phyloP scores from a whole-genome alignment of 441 rosid species.

The Adansonia rubrostipa region DNA sequence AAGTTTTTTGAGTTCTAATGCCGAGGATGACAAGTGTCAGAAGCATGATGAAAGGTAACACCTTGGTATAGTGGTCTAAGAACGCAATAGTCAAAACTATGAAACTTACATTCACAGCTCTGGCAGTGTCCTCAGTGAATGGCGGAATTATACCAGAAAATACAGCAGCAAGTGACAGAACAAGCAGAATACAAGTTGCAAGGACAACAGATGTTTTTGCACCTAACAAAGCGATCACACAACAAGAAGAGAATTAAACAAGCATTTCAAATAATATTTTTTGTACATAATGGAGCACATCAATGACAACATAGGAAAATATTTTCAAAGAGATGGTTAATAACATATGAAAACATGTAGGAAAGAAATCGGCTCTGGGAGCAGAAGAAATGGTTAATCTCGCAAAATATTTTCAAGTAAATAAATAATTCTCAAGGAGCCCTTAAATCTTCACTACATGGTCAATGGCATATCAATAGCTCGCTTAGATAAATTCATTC shows the following conservation, averaged over 20 bases:
- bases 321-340: slow-evolving; percentile 2
- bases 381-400: not conserved
- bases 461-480: not conserved
- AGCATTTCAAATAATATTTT: not conserved
- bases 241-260: slow-evolving; percentile 19
- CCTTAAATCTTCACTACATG: slow-evolving; percentile 4
- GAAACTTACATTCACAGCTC: slow-evolving; percentile 85
- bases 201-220: slow-evolving; percentile 64
- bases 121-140: slow-evolving; percentile 73
- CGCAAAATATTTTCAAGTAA: not conserved
- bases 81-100: slow-evolving; percentile 13
- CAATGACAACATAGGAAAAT: not conserved
- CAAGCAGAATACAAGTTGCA: slow-evolving; percentile 51
- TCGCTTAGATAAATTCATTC: not conserved
- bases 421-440: not conserved
- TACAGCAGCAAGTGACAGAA: slow-evolving; percentile 59
- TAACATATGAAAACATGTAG: not conserved
- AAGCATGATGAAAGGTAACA: not conserved
- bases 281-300: slow-evolving; percentile 2
- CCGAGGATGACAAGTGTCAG: not conserved
- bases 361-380: not conserved
- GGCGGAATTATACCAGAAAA: slow-evolving; percentile 71
- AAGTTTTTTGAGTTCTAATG: not conserved
- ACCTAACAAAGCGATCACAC: slow-evolving; percentile 50
- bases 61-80: not conserved